Percentiles rank a stretch among this genome's conserved stretches.
phyloP scores from a whole-genome alignment of 169 alveolate genomes.

The Cystoisospora suis region DNA sequence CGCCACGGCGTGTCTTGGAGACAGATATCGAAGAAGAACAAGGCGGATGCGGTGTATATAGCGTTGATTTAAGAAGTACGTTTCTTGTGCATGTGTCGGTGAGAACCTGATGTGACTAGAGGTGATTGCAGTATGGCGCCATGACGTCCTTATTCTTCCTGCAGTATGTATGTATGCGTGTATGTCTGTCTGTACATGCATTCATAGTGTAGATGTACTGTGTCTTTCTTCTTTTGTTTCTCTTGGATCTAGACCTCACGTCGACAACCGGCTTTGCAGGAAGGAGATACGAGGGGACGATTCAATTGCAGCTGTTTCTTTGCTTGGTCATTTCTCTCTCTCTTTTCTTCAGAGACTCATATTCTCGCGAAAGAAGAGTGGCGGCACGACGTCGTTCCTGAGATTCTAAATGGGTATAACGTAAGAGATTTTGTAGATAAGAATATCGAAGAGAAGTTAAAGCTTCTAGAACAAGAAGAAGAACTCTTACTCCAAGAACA shows the following conservation, averaged over 20 bases:
- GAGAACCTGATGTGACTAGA: too few species aligned
- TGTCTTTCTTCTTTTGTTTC: too few species aligned
- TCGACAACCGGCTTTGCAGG: too few species aligned
- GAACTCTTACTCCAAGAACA: constrained; percentile 76
- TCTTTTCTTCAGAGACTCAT: constrained; percentile 85
- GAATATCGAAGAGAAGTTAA: constrained; percentile 93
- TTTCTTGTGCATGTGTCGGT: too few species aligned
- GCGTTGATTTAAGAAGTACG: constrained; percentile 86
- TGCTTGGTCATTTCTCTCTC: too few species aligned
- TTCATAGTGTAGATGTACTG: too few species aligned
- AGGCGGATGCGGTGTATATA: constrained; percentile 99
- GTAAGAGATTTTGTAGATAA: constrained; percentile 96
- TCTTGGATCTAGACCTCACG: too few species aligned
- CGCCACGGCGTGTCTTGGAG: constrained; percentile 75
- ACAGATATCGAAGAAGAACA: constrained; percentile 87
- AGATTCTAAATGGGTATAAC: constrained; percentile 96
- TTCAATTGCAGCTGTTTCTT: too few species aligned
- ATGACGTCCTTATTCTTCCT: too few species aligned
- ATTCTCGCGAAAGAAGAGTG: constrained; percentile 91
- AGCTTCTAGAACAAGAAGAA: constrained; percentile 96
- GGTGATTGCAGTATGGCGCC: too few species aligned
- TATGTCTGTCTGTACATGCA: not conserved
- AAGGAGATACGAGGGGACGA: too few species aligned
- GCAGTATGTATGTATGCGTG: not conserved
- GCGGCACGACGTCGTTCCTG: constrained; percentile 98